Conservation (phyloP, 2,329 filamentous ascomycete species). For the Conoideocrella luteorostrata region DNA sequence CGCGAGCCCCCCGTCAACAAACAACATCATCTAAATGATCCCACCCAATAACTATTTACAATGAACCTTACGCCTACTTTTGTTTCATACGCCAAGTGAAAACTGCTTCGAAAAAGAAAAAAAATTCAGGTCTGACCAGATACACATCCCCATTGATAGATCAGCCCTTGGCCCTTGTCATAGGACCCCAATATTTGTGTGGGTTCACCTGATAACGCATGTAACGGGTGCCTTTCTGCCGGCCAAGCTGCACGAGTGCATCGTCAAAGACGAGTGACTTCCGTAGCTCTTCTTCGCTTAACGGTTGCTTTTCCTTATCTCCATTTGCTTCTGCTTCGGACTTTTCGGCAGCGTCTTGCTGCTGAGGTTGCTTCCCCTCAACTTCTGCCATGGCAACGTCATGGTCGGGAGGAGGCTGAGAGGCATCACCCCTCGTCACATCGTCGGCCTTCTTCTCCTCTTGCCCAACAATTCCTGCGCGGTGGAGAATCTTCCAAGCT, state of each 20-base stretch:
- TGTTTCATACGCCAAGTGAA: no score
- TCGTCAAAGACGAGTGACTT: slow-evolving; percentile 71
- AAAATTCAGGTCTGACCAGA: not conserved
- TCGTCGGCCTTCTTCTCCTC: slow-evolving; percentile 11
- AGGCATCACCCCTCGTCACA: not conserved
- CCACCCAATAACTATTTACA: no score
- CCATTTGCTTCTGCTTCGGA: slow-evolving; percentile 17
- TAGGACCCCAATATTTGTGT: slow-evolving; percentile 86
- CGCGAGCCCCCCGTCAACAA: no score
- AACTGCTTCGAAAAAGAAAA: not conserved
- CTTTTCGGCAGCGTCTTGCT: slow-evolving; percentile 5
- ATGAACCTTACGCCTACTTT: no score
- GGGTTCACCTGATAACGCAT: slow-evolving; percentile 89
- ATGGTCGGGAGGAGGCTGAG: not conserved
- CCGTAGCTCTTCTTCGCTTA: slow-evolving; percentile 36
- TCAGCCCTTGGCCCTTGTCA: slow-evolving; percentile 48
- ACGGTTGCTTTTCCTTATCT: slow-evolving; percentile 13
- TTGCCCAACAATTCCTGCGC: slow-evolving; percentile 30
- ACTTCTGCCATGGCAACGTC: slow-evolving; percentile 35
- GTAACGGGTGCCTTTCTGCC: slow-evolving; percentile 59
- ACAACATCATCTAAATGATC: no score
- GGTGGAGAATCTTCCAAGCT: slow-evolving; percentile 61
- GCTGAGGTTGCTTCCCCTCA: slow-evolving; percentile 14
- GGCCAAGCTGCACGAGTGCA: slow-evolving; percentile 66
- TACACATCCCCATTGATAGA: no score